Conservation (phyloP, 768 basidiomycete genomes). For the Psilocybe tampanensis region DNA sequence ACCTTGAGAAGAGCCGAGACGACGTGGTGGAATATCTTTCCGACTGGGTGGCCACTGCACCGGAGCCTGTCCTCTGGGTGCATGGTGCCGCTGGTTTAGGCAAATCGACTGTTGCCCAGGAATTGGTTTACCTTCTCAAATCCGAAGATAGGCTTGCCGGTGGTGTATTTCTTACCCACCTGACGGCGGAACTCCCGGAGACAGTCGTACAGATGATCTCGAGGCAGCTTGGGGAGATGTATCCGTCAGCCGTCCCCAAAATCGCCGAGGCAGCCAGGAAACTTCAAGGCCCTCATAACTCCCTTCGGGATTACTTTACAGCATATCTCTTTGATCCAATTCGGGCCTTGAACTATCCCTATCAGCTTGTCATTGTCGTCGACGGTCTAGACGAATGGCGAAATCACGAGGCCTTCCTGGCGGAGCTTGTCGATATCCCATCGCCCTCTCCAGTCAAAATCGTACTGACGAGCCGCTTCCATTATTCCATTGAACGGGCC, state of each 20-base stretch:
- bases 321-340: not conserved
- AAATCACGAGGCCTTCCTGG: no score
- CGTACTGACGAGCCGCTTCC: no score
- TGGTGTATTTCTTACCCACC: not conserved
- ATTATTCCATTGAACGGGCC: no score
- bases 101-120: slow-evolving; percentile 3
- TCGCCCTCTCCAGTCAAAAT: no score
- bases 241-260: not conserved
- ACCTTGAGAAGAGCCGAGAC: no score
- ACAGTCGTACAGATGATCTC: not conserved
- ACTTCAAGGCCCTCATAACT: not conserved
- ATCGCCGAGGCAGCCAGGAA: slow-evolving; percentile 1
- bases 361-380: no score
- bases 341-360: no score
- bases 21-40: no score
- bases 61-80: no score
- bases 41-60: no score
- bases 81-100: slow-evolving; percentile 1
- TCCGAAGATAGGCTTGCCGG: not conserved
- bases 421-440: no score
- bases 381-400: not conserved
- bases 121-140: slow-evolving; percentile 1
- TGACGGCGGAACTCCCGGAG: not conserved
- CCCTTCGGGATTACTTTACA: not conserved
- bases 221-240: not conserved